phyloP scores from a whole-genome alignment of 805 yeast genomes.

The Soucietia sequanensis region DNA sequence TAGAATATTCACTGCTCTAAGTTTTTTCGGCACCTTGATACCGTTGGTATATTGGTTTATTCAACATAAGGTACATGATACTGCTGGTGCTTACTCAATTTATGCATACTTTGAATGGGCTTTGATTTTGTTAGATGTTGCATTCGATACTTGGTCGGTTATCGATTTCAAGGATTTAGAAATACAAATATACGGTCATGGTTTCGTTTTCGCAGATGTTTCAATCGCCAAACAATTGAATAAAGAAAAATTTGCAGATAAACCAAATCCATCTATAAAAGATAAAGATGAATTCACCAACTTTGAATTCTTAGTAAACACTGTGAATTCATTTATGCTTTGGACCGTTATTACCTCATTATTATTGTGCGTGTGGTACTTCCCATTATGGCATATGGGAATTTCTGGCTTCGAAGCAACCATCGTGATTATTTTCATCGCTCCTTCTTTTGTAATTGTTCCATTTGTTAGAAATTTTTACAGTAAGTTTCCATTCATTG shows the following conservation, averaged over 20 bases:
- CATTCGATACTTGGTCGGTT: slow-evolving; percentile 78
- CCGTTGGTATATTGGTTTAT: slow-evolving; percentile 89
- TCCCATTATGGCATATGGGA: slow-evolving; percentile 98
- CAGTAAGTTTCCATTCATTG: slow-evolving; percentile 46
- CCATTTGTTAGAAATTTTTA: slow-evolving; percentile 38
- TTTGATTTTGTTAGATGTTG: slow-evolving; percentile 76
- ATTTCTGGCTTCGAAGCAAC: slow-evolving; percentile 90
- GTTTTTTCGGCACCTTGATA: slow-evolving; percentile 70
- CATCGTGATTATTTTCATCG: slow-evolving; percentile 48
- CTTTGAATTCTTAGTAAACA: slow-evolving; percentile 41
- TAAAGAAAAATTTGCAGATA: slow-evolving; percentile 1
- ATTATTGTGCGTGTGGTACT: slow-evolving; percentile 89
- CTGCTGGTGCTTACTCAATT: slow-evolving; percentile 92
- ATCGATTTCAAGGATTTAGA: slow-evolving; percentile 67
- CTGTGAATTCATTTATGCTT: slow-evolving; percentile 69
- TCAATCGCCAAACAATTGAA: neutral
- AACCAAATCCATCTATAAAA: slow-evolving; percentile 1
- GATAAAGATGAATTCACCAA: slow-evolving; percentile 31
- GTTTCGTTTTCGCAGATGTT: slow-evolving; percentile 15
- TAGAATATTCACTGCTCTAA: slow-evolving; percentile 49
- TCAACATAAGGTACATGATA: slow-evolving; percentile 84
- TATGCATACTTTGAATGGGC: slow-evolving; percentile 97
- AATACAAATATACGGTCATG: slow-evolving; percentile 37
- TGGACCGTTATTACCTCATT: slow-evolving; percentile 85
- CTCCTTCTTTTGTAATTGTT: slow-evolving; percentile 57